Evolutionary conservation across 306 rosid species (phyloP).

Genomic region (Datisca glomerata): DNA sequence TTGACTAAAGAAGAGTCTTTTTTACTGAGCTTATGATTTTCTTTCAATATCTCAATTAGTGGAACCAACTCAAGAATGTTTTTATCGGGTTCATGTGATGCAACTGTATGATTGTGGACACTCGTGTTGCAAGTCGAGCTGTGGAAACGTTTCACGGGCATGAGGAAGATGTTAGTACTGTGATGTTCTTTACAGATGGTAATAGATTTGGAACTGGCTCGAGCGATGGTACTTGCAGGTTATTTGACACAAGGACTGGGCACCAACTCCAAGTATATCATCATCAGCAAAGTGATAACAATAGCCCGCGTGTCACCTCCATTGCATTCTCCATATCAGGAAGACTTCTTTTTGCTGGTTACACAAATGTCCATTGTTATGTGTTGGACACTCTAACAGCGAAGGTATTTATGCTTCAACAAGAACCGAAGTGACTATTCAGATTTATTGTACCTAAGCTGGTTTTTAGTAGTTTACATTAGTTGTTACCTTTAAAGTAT

Average conservation of each 20-base stretch:
- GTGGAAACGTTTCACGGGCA: slow-evolving; percentile 83
- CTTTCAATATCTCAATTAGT: slow-evolving; percentile 70
- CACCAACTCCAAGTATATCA: slow-evolving; percentile 83
- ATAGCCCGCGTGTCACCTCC: slow-evolving; percentile 51
- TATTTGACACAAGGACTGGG: slow-evolving; percentile 88
- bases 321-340: slow-evolving; percentile 94
- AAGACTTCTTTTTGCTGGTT: slow-evolving; percentile 90
- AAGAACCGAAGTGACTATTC: background rate
- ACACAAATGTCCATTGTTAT: slow-evolving; percentile 67
- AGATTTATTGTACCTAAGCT: too few species aligned
- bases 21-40: slow-evolving; percentile 5
- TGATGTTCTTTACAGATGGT: slow-evolving; percentile 94
- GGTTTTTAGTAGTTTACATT: background rate
- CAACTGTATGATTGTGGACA: slow-evolving; percentile 90
- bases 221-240: slow-evolving; percentile 90
- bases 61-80: slow-evolving; percentile 74
- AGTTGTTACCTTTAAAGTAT: background rate
- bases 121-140: slow-evolving; percentile 99
- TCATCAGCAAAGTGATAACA: slow-evolving; percentile 52
- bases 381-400: slow-evolving; percentile 96
- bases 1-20: too few species aligned
- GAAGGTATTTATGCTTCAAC: slow-evolving; percentile 34
- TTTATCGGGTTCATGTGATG: slow-evolving; percentile 94
- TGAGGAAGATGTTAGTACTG: slow-evolving; percentile 71
- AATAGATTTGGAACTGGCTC: slow-evolving; percentile 96